Evolutionary conservation across 1,139 yeast species (phyloP), one percentile per base, ranked within the genome.

Genomic region (Nakaseomyces sp.): DNA sequence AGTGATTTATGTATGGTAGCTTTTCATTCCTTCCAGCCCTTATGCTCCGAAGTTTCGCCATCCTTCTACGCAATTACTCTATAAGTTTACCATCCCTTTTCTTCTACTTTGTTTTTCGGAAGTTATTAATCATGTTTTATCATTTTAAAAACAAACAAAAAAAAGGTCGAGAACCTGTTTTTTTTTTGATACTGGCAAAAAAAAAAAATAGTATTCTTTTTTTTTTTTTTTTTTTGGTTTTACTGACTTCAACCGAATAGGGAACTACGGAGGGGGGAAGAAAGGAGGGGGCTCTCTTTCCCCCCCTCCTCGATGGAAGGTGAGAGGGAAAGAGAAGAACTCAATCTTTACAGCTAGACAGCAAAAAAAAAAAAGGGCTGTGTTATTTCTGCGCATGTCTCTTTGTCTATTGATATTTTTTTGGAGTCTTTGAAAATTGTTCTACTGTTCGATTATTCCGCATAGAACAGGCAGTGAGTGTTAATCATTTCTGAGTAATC

Each of bases 401-500:
- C n/a, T n/a, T n/a, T n/a, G n/a, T n/a, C n/a, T n/a, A n/a, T n/a
- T n/a, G n/a, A n/a, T n/a, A n/a, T n/a, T n/a, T 8, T 13, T 30
- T 30, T 30, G 33, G 33, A 15, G 33, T 30, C 13, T 26, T 26
- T 6, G 12, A 26, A 5, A 10, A 22, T 28, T n/a, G 31, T n/a
- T n/a, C n/a, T n/a, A n/a, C n/a, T 30, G 17, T 16, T 30, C 33
- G 17, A 13, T 16, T 30, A 5, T 6, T 30, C 33, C 15, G 19
- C 18, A 30, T 13, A 8, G 17, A 30, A 26, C 29, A 10, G 5
- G n/a, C 19, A 2, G 18, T 22, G 24, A 30, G 18, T 30, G 33
- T 30, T 30, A 30, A 30, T 30, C 33, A 30, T 30, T 30, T 30
- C 18, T 30, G 18, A 30, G 19, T 30, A 30, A 30, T 30, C 33